Base-by-base conservation (phyloP, 345 rosid genomes). In the Jatropha curcas region DNA sequence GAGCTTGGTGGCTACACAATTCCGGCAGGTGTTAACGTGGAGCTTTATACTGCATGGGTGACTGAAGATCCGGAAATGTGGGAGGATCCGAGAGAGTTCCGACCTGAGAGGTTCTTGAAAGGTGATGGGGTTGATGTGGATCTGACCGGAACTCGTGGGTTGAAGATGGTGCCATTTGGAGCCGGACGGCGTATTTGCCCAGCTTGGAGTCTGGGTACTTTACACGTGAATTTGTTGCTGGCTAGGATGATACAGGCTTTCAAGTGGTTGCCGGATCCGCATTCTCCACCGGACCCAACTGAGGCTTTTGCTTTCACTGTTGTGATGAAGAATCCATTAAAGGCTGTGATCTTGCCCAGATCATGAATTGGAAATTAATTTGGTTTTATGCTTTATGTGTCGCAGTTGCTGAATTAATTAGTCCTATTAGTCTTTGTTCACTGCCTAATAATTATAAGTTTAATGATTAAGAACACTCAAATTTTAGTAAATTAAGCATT, bases 291-390 rank as follows among this genome's bases (percentile, higher is more conserved):
- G 46, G 97, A 89, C 87, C 90, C 89, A 76, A 75, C 88, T 6
- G 97, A 94, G 89, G 85, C 97, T n/a, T 94, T 86, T 22, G 97
- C 98, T 35, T 94, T 94, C 71, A 94, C 98, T 0, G 95, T 94
- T 39, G 95, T 92, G 53, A 90, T 90, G 98, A 94, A 94, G 81
- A 85, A 87, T 73, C 83, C 98, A 35, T 88, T 94, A 46, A 92
- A 83, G 86, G 95, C 97, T 4, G 75, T 78, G 65, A 79, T 92
- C 56, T 35, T 82, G 69, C 83, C 97, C 0, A 82, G 98, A 79
- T 68, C n/a, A 60, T 51, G 13, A 63, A 57, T 51, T 65, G 12
- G 19, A 65, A 27, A 25, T 4, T 7, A 25, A 45, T 4, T 46
- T 12, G 51, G 20, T 20, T 51, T 6, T 22, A 16, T 51, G 3